Evolutionary conservation across 164 flowering plant genomes (phyloP), one percentile per base, ranked within the genome.

Genomic region (Aristolochia californica): DNA sequence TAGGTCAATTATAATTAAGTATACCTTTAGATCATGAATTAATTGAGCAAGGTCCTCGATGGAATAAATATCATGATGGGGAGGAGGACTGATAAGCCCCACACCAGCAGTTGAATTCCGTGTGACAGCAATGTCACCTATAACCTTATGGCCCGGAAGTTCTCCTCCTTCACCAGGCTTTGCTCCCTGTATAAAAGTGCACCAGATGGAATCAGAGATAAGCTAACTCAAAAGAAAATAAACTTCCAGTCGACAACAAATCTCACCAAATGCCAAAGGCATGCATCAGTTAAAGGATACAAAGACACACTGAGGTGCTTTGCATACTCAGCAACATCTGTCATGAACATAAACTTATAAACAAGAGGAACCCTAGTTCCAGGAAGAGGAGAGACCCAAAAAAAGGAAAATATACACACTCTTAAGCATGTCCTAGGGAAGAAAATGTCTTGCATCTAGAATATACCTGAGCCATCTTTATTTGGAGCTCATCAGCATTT

Each of bases 101-200:
- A 94, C 99, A 51, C 99, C 97, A 63, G 99, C 93, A 25, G 99
- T 94, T 22, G 99, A 94, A 61, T 94, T 81, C 68, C 99, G 79
- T 44, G 99, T 94, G 10, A 86, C 75, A 8, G 99, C 99, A 76
- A 94, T 94, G 58, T 94, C 99, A 55, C 96, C 99, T 47, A 90
- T 81, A 47, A 94, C 99, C 71, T 94, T 94, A 66, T 94, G 99
- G 10, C 99, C 99, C 47, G 99, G 99, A 64, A 94, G 95, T 72
- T 94, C 99, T 69, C 99, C 99, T 51, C 99, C 99, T 78, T 94
- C 99, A 69, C 99, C 99, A 58, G 99, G 99, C 72, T 94, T 94
- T 18, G 99, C 99, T n/a, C 99, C 99, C 99, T 93, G 77, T 48
- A 50, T 52, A 53, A 53, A 53, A 69, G 57, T n/a, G 43, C 61